Conservation (phyloP, 2,329 filamentous ascomycete species). For the Chaetomiaceae sp. region DNA sequence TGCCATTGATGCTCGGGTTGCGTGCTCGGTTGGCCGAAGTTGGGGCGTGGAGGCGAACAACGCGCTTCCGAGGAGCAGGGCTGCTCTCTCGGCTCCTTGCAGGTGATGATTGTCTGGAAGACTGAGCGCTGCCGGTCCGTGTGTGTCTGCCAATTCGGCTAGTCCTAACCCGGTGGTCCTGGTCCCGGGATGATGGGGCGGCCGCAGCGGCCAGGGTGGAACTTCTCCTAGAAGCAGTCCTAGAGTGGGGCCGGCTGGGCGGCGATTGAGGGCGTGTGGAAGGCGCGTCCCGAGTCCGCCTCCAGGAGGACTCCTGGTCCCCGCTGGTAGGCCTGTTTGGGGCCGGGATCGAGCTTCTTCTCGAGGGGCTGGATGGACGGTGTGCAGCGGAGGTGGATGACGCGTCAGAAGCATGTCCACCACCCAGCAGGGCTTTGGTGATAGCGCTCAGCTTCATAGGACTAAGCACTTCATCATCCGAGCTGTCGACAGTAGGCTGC, state of each 20-base stretch:
- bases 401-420: constrained; percentile 29
- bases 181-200: neutral
- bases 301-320: constrained; percentile 8
- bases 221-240: neutral
- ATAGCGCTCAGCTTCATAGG: constrained; percentile 92
- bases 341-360: constrained; percentile 23
- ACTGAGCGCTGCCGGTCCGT: neutral
- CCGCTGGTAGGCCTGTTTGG: neutral
- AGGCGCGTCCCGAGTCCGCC: neutral
- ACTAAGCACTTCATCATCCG: constrained; percentile 86
- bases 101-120: constrained; percentile 33
- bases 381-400: constrained; percentile 15
- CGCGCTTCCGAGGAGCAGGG: constrained; percentile 48
- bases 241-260: neutral
- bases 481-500: constrained; percentile 69
- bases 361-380: neutral
- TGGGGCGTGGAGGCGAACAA: constrained; percentile 48
- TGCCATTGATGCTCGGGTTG: constrained; percentile 15
- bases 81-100: constrained; percentile 45
- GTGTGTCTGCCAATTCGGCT: neutral
- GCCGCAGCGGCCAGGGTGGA: neutral
- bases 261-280: neutral
- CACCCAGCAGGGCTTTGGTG: constrained; percentile 74
- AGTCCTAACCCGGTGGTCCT: neutral
- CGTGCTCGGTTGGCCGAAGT: constrained; percentile 37